Evolutionary conservation across 805 yeast genomes (phyloP).

Genomic region (Wickerhamiella dianesei): DNA sequence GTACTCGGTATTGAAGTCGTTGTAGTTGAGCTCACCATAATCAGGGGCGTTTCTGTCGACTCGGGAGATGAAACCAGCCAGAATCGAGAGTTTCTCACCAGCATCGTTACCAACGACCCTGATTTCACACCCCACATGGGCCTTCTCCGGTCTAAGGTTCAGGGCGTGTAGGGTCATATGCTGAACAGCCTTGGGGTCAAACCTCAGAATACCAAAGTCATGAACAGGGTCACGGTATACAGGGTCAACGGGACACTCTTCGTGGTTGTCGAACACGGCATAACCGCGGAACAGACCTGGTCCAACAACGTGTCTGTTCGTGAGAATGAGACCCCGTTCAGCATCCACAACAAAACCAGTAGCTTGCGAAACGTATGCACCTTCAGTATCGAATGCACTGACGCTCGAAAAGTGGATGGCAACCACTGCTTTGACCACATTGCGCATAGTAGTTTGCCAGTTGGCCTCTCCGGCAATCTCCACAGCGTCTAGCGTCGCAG

Average conservation of each 20-base stretch:
- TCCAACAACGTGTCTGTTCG: conserved; percentile 90
- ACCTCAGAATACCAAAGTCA: conserved; percentile 80
- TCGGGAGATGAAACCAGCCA: conserved; percentile 73
- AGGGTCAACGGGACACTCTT: conserved; percentile 76
- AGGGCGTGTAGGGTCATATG: conserved; percentile 60
- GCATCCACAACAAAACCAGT: conserved; percentile 91
- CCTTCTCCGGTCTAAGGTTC: conserved; percentile 63
- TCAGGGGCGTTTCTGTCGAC: conserved; percentile 91
- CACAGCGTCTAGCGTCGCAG: background rate
- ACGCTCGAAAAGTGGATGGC: conserved; percentile 81
- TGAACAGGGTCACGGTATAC: conserved; percentile 90
- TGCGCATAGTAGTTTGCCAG: conserved; percentile 74
- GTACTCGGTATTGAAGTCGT: conserved; percentile 87
- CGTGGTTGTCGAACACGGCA: conserved; percentile 88
- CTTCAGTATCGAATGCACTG: conserved; percentile 75
- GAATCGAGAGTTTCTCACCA: conserved; percentile 80
- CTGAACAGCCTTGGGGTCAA: conserved; percentile 56
- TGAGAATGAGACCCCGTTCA: conserved; percentile 64
- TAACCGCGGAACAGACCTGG: conserved; percentile 90
- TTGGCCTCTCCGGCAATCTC: background rate
- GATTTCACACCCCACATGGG: conserved; percentile 84
- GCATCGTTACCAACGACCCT: conserved; percentile 95
- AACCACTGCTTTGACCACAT: conserved; percentile 74
- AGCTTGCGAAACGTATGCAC: conserved; percentile 67
- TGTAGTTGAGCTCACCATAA: conserved; percentile 75